Evolutionary conservation across 1,139 yeast species (phyloP).

Genomic region (Geotrichum fermentans): DNA sequence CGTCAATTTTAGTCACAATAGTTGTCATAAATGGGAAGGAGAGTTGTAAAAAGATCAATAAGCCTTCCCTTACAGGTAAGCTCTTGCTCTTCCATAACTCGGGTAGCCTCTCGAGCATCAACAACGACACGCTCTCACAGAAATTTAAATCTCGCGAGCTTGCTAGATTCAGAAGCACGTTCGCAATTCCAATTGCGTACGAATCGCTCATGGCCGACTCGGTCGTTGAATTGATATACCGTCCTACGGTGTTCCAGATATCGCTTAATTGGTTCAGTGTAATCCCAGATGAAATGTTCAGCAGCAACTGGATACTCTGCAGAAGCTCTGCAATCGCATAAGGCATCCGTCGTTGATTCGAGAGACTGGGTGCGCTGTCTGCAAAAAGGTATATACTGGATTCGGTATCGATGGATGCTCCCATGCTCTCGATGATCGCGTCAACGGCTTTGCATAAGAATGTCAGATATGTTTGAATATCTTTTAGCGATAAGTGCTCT

Average conservation of each 20-base stretch:
- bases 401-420: slow-evolving; percentile 1
- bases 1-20: slow-evolving; percentile 9
- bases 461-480: slow-evolving; percentile 1
- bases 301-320: slow-evolving; percentile 6
- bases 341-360: slow-evolving; percentile 9
- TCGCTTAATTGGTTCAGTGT: slow-evolving; percentile 7
- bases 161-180: not conserved
- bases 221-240: slow-evolving; percentile 11
- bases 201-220: slow-evolving; percentile 11
- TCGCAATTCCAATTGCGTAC: slow-evolving; percentile 11
- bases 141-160: slow-evolving; percentile 8
- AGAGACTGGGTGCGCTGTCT: not conserved
- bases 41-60: slow-evolving; percentile 12
- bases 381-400: slow-evolving; percentile 10
- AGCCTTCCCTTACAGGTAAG: slow-evolving; percentile 6
- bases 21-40: slow-evolving; percentile 13
- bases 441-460: slow-evolving; percentile 15
- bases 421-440: slow-evolving; percentile 9
- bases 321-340: slow-evolving; percentile 16
- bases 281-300: slow-evolving; percentile 8
- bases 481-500: slow-evolving; percentile 10
- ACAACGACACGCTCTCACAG: slow-evolving; percentile 11
- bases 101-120: slow-evolving; percentile 9
- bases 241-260: slow-evolving; percentile 14
- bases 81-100: slow-evolving; percentile 11